phyloP scores from a whole-genome alignment of 495 filamentous ascomycete species.

The Penicillium daleae region DNA sequence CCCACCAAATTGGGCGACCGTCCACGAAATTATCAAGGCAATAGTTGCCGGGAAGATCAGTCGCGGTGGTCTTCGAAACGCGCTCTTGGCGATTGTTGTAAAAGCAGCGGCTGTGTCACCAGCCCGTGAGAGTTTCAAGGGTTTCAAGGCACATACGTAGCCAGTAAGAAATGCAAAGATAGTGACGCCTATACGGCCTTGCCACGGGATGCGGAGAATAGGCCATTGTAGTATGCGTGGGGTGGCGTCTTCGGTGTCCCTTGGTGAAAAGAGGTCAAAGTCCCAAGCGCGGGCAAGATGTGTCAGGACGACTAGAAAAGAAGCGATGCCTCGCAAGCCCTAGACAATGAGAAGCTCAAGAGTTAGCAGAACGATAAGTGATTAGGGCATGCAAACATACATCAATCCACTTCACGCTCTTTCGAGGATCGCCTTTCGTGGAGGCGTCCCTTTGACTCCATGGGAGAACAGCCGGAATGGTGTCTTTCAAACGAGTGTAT shows the following conservation, averaged over 20 bases:
- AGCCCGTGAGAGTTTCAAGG: constrained; percentile 60
- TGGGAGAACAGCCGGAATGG: constrained; percentile 29
- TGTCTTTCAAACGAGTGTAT: constrained; percentile 41
- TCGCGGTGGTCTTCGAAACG: constrained; percentile 66
- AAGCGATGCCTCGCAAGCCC: constrained; percentile 69
- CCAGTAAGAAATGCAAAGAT: constrained; percentile 71
- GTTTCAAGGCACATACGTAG: constrained; percentile 70
- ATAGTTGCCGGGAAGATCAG: constrained; percentile 65
- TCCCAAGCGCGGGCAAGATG: constrained; percentile 66
- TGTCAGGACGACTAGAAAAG: constrained; percentile 68
- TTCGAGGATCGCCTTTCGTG: constrained; percentile 47
- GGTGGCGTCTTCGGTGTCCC: constrained; percentile 46
- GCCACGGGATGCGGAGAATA: constrained; percentile 64
- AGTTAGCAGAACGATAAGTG: neutral
- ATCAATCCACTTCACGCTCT: constrained; percentile 75
- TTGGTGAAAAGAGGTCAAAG: constrained; percentile 60
- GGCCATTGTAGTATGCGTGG: constrained; percentile 64
- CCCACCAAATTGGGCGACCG: constrained; percentile 61
- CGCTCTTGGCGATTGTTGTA: constrained; percentile 59
- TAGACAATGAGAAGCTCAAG: constrained; percentile 37
- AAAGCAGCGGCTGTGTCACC: constrained; percentile 59
- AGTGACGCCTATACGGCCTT: constrained; percentile 67
- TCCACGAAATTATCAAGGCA: constrained; percentile 63
- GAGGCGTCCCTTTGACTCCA: constrained; percentile 35
- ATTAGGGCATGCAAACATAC: constrained; percentile 42